Evolutionary conservation across 1,139 yeast species (phyloP).

Genomic region (Saccharomyces uvarum): DNA sequence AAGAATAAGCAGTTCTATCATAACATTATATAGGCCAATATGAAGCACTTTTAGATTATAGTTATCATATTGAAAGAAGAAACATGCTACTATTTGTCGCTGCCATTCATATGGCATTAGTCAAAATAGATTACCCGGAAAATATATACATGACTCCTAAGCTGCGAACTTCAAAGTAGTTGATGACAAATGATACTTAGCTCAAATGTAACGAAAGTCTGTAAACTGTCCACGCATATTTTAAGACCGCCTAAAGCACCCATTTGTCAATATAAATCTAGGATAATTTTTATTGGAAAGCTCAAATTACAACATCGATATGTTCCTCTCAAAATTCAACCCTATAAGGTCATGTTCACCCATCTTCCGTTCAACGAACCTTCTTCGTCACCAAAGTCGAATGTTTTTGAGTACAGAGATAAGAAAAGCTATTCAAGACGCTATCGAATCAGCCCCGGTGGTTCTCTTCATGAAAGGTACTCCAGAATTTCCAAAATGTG

Average conservation of each 20-base stretch:
- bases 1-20: no score
- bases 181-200: no score
- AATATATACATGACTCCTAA: no score
- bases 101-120: no score
- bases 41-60: no score
- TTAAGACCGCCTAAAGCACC: background rate
- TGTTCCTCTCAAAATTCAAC: background rate
- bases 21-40: no score
- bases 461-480: slow-evolving; percentile 95
- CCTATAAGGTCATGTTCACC: background rate
- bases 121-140: no score
- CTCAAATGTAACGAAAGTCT: no score
- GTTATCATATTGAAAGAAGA: no score
- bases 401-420: slow-evolving; percentile 60
- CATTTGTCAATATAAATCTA: background rate
- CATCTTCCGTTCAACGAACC: background rate
- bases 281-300: background rate
- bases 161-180: no score
- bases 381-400: background rate
- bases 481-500: slow-evolving; percentile 97
- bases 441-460: slow-evolving; percentile 83
- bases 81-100: no score
- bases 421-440: slow-evolving; percentile 72
- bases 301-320: background rate
- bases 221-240: background rate